phyloP scores from a whole-genome alignment of 345 rosid genomes.

The Isatis tinctoria region DNA sequence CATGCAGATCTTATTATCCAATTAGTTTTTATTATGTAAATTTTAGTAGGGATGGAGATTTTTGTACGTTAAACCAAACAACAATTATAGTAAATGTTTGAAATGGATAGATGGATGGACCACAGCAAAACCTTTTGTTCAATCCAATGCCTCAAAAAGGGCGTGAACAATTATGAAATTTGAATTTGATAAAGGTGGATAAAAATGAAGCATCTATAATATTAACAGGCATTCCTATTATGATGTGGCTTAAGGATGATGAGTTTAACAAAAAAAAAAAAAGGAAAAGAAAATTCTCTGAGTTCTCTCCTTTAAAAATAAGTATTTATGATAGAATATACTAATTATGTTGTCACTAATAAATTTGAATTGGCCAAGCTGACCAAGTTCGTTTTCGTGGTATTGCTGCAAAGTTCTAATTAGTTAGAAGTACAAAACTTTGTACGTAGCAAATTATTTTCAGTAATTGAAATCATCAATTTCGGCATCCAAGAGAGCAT shows the following conservation, averaged over 20 bases:
- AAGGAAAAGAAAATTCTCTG: not conserved
- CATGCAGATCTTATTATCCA: not conserved
- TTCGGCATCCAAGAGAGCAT: not conserved
- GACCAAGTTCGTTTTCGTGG: not conserved
- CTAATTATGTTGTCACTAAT: not conserved
- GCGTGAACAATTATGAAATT: not conserved
- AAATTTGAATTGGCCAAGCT: not conserved
- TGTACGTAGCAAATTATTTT: not conserved
- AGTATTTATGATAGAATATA: not conserved
- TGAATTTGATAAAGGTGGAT: not conserved
- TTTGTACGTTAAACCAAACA: conserved; percentile 1
- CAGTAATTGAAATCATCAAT: not conserved
- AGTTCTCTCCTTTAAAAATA: not conserved
- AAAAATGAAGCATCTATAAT: not conserved
- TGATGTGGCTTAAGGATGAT: not conserved
- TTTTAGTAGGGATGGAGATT: not conserved
- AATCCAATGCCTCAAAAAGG: conserved; percentile 14
- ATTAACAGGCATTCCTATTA: not conserved
- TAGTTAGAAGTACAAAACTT: not conserved
- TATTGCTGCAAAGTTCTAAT: not conserved
- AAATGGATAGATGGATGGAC: conserved; percentile 24
- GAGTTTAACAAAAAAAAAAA: not conserved
- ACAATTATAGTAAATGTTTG: not conserved
- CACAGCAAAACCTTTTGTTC: conserved; percentile 23
- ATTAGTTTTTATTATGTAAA: not conserved